phyloP scores from a whole-genome alignment of 208 protist genomes.

The Acanthamoeba polyphaga region DNA sequence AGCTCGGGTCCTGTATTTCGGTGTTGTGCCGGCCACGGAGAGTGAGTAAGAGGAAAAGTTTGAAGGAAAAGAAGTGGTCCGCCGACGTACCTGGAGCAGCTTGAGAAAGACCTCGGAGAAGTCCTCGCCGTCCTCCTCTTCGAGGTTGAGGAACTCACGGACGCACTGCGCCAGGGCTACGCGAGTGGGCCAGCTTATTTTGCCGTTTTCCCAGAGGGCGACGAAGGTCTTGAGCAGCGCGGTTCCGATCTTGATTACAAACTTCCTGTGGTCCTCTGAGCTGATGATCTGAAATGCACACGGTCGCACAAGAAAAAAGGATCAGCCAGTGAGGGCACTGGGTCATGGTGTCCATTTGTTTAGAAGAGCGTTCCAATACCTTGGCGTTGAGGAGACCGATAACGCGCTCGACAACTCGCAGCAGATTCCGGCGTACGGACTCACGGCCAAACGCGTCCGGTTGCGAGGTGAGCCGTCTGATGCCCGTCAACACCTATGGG shows the following conservation, averaged over 20 bases:
- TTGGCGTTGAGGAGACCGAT: conserved; percentile 27
- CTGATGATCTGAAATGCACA: background rate
- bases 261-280: background rate
- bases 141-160: conserved; percentile 37
- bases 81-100: background rate
- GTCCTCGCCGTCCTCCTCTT: conserved; percentile 24
- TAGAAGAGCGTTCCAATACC: background rate
- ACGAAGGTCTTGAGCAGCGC: conserved; percentile 33
- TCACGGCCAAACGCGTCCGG: conserved; percentile 21
- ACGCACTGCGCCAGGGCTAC: conserved; percentile 23
- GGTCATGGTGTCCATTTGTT: too few relatives aligned
- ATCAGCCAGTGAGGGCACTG: background rate
- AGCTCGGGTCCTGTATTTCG: conserved; percentile 14
- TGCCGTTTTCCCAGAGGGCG: conserved; percentile 25
- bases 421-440: conserved; percentile 3
- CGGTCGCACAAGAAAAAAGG: too few relatives aligned
- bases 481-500: background rate
- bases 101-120: conserved; percentile 42
- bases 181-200: conserved; percentile 26
- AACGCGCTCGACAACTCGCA: background rate
- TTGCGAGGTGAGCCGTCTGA: conserved; percentile 19
- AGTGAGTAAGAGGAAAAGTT: background rate
- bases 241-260: background rate
- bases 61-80: background rate
- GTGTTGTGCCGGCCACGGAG: background rate